Conservation (phyloP, 2,329 filamentous ascomycete genomes). For the Clarireedia homoeocarpa region DNA sequence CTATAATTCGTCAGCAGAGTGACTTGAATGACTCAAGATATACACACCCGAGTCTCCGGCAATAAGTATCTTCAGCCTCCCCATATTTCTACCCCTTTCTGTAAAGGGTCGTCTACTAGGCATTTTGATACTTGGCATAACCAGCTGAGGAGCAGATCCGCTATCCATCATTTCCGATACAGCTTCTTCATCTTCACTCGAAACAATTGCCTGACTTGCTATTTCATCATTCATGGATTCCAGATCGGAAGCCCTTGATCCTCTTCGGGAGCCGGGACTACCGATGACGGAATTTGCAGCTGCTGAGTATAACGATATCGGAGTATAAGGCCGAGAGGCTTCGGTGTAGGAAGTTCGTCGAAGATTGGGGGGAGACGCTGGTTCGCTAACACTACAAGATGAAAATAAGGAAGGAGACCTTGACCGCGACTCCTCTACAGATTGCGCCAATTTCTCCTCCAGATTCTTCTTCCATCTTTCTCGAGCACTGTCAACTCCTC, state of each 20-base stretch:
- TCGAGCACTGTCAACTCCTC: conserved; percentile 18
- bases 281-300: conserved; percentile 38
- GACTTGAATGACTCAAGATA: background rate
- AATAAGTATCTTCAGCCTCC: conserved; percentile 81
- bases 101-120: conserved; percentile 86
- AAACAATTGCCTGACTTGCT: conserved; percentile 30
- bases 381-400: conserved; percentile 29
- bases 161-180: conserved; percentile 39
- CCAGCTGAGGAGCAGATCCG: conserved; percentile 64
- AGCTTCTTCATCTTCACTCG: conserved; percentile 34
- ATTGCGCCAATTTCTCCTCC: conserved; percentile 13
- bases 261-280: conserved; percentile 43
- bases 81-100: conserved; percentile 72
- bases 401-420: conserved; percentile 27
- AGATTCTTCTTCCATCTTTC: conserved; percentile 26
- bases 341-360: conserved; percentile 28
- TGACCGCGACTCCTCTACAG: conserved; percentile 20
- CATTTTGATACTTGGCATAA: conserved; percentile 95
- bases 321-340: conserved; percentile 39
- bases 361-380: conserved; percentile 25
- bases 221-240: conserved; percentile 41
- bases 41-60: conserved; percentile 65
- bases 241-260: conserved; percentile 44
- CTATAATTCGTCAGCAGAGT: conserved; percentile 36
- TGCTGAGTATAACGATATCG: conserved; percentile 35